phyloP scores from a whole-genome alignment of 495 filamentous ascomycete genomes.

The Mycothermus thermophilus region DNA sequence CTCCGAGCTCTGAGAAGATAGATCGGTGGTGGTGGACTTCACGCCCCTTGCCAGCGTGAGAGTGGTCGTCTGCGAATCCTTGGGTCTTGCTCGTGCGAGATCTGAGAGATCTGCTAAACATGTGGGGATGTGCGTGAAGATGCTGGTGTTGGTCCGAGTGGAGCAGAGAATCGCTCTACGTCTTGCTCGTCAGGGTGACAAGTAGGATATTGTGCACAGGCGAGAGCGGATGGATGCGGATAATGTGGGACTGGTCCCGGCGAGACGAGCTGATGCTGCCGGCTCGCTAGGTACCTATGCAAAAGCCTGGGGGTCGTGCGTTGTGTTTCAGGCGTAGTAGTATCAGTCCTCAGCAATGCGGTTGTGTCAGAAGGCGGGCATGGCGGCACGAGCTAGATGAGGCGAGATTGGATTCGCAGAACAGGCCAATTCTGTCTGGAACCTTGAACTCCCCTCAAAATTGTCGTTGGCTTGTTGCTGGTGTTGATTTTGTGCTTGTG shows the following conservation, averaged over 20 bases:
- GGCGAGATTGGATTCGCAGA: no score
- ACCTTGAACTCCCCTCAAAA: no score
- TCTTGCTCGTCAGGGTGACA: not conserved
- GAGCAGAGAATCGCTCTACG: not conserved
- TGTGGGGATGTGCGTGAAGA: conserved; percentile 19
- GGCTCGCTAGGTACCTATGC: no score
- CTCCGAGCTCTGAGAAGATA: conserved; percentile 27
- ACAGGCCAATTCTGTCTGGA: no score
- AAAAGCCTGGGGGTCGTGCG: no score
- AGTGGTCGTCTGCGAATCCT: conserved; percentile 22
- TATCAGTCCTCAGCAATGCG: no score
- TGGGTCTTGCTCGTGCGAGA: conserved; percentile 16
- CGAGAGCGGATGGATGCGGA: conserved; percentile 2
- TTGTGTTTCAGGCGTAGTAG: no score
- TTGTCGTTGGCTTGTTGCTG: no score
- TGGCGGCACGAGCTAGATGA: no score
- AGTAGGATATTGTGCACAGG: conserved; percentile 1
- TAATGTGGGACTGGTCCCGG: conserved; percentile 6
- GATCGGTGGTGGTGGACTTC: conserved; percentile 26
- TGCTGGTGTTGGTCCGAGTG: no score
- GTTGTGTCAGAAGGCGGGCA: no score
- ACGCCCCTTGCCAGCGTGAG: conserved; percentile 15
- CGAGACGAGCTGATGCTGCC: conserved; percentile 1
- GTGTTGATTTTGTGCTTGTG: no score
- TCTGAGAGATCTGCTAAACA: conserved; percentile 35